Conservation (phyloP, 208 protist species). For the Acanthamoeba sp. region DNA sequence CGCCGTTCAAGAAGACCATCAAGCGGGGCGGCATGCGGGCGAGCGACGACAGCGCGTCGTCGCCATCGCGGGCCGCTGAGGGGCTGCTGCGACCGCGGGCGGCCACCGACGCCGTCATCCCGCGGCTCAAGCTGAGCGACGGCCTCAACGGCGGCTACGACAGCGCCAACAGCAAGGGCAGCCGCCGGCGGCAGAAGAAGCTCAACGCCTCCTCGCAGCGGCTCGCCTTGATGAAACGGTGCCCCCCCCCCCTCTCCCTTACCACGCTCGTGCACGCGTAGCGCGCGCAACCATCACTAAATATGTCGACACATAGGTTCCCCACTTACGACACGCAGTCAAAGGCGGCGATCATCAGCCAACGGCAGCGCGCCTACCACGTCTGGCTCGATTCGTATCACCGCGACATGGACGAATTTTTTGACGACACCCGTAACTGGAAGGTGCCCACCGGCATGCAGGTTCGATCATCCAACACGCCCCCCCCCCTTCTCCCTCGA, state of each 20-base stretch:
- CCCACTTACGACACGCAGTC: slow-evolving; percentile 19
- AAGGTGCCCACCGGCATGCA: slow-evolving; percentile 1
- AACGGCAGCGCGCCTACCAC: slow-evolving; percentile 49
- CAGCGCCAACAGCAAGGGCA: slow-evolving; percentile 2
- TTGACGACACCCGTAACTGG: slow-evolving; percentile 40
- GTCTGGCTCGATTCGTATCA: slow-evolving; percentile 21
- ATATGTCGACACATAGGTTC: neutral
- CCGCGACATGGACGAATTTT: slow-evolving; percentile 31
- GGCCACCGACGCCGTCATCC: neutral
- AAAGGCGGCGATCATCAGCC: slow-evolving; percentile 47
- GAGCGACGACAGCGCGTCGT: neutral
- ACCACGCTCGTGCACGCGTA: neutral
- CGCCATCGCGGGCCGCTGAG: neutral
- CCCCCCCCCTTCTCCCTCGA: neutral
- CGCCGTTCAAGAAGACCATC: slow-evolving; percentile 35
- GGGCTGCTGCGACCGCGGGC: neutral
- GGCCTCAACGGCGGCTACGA: neutral
- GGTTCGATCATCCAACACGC: neutral
- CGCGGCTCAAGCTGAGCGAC: slow-evolving; percentile 13
- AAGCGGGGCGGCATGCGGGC: neutral
- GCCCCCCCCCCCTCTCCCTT: no score
- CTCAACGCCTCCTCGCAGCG: neutral
- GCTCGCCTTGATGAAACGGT: neutral
- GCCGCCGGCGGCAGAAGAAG: neutral
- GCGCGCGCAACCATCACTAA: neutral